These are phyloP conservation scores for Phytophthora melonis DNA, from an alignment of 352 stramenopile species.

Conservation along the genomic window DNA sequence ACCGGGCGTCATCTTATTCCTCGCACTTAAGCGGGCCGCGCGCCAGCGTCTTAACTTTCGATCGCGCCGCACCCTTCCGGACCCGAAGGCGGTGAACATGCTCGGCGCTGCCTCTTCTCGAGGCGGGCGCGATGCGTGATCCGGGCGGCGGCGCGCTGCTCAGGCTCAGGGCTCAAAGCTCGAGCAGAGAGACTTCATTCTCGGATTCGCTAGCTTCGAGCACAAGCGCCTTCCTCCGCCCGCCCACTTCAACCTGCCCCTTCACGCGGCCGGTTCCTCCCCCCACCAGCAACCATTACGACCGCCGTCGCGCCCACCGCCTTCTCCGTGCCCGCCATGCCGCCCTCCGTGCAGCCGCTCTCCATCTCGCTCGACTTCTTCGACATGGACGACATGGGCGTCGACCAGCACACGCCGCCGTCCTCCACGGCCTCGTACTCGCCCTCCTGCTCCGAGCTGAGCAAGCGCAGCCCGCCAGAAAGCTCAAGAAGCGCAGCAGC, in stretches of 20 bases:
- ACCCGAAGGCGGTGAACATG: conserved; percentile 18
- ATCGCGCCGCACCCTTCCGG: conserved; percentile 27
- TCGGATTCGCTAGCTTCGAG: conserved; percentile 36
- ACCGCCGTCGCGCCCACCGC: conserved; percentile 36
- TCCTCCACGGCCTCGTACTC: conserved; percentile 32
- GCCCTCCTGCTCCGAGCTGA: conserved; percentile 24
- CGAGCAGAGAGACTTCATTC: conserved; percentile 37
- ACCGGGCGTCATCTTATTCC: conserved; percentile 39
- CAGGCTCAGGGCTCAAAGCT: not conserved
- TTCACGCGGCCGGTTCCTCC: conserved; percentile 19
- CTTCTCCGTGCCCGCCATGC: conserved; percentile 38
- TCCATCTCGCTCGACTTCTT: conserved; percentile 53
- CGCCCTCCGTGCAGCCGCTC: conserved; percentile 35
- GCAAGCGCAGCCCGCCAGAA: conserved; percentile 31
- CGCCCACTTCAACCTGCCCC: conserved; percentile 17
- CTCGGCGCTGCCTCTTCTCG: conserved; percentile 29
- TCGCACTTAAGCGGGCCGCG: not conserved
- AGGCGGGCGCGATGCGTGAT: not conserved
- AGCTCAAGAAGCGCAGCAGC: conserved; percentile 42
- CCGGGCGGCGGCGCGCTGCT: not conserved
- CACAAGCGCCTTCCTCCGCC: conserved; percentile 13
- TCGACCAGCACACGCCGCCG: conserved; percentile 35
- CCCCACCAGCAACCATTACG: conserved; percentile 32
- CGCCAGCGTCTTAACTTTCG: conserved; percentile 32
- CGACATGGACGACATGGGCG: conserved; percentile 38